phyloP scores from a whole-genome alignment of 139 green algal genomes.

The Desmodesmus armatus region DNA sequence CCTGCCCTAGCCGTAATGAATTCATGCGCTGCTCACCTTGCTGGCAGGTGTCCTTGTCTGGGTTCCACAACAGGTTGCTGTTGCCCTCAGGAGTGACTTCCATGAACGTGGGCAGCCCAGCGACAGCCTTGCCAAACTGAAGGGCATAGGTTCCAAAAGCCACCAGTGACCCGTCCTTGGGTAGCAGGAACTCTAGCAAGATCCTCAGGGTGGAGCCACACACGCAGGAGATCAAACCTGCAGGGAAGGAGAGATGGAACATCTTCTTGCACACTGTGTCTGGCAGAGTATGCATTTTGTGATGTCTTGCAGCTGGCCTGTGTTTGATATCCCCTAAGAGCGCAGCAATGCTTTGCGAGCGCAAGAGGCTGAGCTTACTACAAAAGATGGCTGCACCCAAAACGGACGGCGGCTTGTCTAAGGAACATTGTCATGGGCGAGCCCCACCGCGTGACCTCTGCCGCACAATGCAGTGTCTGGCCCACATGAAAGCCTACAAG shows the following conservation, averaged over 20 bases:
- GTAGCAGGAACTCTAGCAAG: conserved; percentile 60
- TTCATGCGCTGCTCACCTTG: neutral
- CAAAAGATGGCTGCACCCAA: too few species aligned
- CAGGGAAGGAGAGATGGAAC: neutral
- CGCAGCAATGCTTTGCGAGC: too few species aligned
- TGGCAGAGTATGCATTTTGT: too few species aligned
- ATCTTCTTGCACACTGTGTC: too few species aligned
- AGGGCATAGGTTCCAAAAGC: conserved; percentile 39
- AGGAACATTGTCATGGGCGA: too few species aligned
- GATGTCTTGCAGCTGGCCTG: too few species aligned
- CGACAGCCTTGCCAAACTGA: conserved; percentile 35
- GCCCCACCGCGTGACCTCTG: too few species aligned
- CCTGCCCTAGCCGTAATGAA: neutral
- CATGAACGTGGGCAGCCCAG: conserved; percentile 41
- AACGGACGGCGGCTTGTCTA: too few species aligned
- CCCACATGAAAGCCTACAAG: too few species aligned
- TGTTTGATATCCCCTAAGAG: too few species aligned
- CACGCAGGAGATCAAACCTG: conserved; percentile 40
- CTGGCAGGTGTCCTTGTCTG: conserved; percentile 39
- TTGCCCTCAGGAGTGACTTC: conserved; percentile 1
- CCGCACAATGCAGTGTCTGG: too few species aligned
- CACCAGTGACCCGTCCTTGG: conserved; percentile 59
- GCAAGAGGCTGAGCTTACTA: too few species aligned
- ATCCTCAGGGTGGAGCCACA: conserved; percentile 46
- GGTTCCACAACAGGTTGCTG: conserved; percentile 32